These are phyloP conservation scores for Lasiodiplodia sp. DNA, from an alignment of 2,329 filamentous ascomycete genomes.

Conservation along the genomic window DNA sequence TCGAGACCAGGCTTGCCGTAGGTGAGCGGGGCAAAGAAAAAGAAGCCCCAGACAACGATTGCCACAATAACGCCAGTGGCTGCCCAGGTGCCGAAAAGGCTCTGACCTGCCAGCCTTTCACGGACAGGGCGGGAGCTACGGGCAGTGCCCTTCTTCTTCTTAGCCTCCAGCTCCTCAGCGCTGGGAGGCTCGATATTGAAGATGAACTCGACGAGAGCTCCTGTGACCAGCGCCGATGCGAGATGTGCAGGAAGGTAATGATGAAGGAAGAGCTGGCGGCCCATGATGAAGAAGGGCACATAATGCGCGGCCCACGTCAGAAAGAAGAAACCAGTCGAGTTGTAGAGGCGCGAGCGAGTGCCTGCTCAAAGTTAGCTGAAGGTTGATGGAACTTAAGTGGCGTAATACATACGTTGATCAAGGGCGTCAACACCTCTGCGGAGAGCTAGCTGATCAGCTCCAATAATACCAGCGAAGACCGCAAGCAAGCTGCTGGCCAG, in stretches of 20 bases:
- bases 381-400: not conserved
- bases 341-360: constrained; percentile 92
- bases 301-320: constrained; percentile 97
- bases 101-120: constrained; percentile 82
- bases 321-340: constrained; percentile 99
- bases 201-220: constrained; percentile 91
- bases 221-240: constrained; percentile 87
- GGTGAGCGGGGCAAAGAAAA: constrained; percentile 92
- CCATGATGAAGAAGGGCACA: constrained; percentile 97
- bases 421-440: constrained; percentile 92
- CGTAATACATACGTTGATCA: constrained; percentile 78
- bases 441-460: constrained; percentile 91
- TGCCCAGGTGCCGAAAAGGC: constrained; percentile 78
- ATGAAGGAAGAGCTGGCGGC: constrained; percentile 95
- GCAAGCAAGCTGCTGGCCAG: constrained; percentile 89
- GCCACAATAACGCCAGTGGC: constrained; percentile 74
- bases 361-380: constrained; percentile 57
- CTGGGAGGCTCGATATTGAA: constrained; percentile 83
- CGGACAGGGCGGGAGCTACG: constrained; percentile 69
- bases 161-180: constrained; percentile 44
- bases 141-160: constrained; percentile 39
- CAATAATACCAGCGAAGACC: constrained; percentile 89
- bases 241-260: constrained; percentile 96
- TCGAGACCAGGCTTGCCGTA: constrained; percentile 91
- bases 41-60: constrained; percentile 77